Evolutionary conservation across 257 asterid genomes (phyloP), one percentile per base, ranked within the genome.

Genomic region (Forsythia suspensa): DNA sequence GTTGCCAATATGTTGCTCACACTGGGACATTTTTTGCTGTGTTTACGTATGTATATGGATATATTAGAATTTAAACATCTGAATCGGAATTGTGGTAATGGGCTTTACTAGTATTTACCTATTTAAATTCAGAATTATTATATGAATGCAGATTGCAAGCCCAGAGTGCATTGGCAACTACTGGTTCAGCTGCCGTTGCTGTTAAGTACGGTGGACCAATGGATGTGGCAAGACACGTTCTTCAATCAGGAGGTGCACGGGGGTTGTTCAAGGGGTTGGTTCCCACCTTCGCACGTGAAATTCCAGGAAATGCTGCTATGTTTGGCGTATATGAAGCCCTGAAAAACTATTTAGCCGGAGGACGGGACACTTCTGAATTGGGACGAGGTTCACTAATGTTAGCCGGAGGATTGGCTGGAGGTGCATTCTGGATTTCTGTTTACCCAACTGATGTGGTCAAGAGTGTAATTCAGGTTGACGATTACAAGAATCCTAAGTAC

Each of bases 301-400:
- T 94, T 15, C 98, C 97, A 0, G 98, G 97, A 46, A 94, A 91
- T 15, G 97, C 97, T 48, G 90, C 89, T 2, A 91, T 94, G 98
- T 94, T 94, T 34, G 98, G 97, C 4, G 95, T 89, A 15, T 94
- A 94, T 6, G 98, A 94, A 84, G 96, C 89, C 8, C 36, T 85
- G 24, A 94, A 92, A 84, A 94, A 87, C 84, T 84, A 83, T 67
- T 80, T 94, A 12, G 92, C 96, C 0, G 97, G 92, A 13, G 96
- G 96, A 18, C 79, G 81, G 18, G 97, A 92, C 87, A 92, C 95
- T 24, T 89, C 94, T 2, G 75, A 74, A 12, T 52, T 91, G 34
- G 97, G 98, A 44, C 82, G 93, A 84, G 96, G 96, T 6, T 90
- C 96, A 5, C 88, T 87, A 4, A 82, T 92, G 15, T 15, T 92